Evolutionary conservation across 192 early-diverging fungal genomes (phyloP).

Genomic region (Piromyces finnis): DNA sequence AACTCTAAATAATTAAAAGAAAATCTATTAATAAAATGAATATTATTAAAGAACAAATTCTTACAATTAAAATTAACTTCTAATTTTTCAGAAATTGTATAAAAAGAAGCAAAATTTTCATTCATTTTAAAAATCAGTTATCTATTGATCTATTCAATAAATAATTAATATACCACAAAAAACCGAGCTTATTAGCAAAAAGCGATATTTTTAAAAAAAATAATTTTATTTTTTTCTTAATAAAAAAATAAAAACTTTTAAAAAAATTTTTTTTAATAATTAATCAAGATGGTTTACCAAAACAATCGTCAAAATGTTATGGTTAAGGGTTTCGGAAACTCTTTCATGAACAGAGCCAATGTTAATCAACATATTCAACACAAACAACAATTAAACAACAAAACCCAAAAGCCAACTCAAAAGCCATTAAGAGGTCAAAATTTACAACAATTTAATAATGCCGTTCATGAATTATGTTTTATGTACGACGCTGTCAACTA

Average conservation of each 20-base stretch:
- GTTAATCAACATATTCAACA: neutral
- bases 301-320: neutral
- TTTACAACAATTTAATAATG: neutral
- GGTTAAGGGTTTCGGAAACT: neutral
- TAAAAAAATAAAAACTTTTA: neutral
- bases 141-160: neutral
- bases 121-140: neutral
- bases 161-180: neutral
- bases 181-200: neutral
- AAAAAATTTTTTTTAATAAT: neutral
- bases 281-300: neutral
- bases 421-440: neutral
- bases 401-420: neutral
- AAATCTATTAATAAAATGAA: too few species aligned
- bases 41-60: too few species aligned
- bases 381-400: neutral
- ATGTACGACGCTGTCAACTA: neutral
- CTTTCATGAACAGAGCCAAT: neutral
- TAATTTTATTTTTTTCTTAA: neutral
- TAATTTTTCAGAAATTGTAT: too few species aligned
- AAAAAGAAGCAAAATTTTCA: neutral
- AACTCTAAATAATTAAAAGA: too few species aligned
- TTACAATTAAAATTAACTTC: too few species aligned
- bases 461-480: neutral
- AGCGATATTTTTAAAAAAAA: neutral